Conservation (phyloP, 1,139 yeast species). For the Arxiozyma heterogenica region DNA sequence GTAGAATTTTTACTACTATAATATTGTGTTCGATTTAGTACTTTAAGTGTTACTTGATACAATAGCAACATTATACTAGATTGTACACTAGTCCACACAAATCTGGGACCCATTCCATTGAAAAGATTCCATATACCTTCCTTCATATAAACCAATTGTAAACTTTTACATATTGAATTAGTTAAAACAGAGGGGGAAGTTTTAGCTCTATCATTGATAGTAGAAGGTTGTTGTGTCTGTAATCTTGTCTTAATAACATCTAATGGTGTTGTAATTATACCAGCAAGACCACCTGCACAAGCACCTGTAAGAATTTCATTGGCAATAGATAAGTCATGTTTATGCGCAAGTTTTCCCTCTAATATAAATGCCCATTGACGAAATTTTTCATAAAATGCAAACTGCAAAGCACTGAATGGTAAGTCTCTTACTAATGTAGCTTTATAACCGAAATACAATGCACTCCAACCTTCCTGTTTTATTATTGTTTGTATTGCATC, state of each 20-base stretch:
- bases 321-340: conserved; percentile 44
- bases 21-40: conserved; percentile 15
- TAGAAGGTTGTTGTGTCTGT: conserved; percentile 53
- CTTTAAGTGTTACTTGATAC: conserved; percentile 48
- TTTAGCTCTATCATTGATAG: conserved; percentile 16
- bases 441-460: conserved; percentile 83
- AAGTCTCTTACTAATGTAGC: conserved; percentile 86
- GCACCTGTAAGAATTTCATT: conserved; percentile 83
- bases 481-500: conserved; percentile 63
- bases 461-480: conserved; percentile 58
- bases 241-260: conserved; percentile 92
- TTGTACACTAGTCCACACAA: conserved; percentile 94
- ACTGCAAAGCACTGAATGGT: conserved; percentile 91
- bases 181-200: conserved; percentile 32
- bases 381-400: conserved; percentile 88
- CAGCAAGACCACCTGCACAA: conserved; percentile 94
- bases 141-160: conserved; percentile 53
- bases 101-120: conserved; percentile 92
- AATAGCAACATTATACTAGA: conserved; percentile 88
- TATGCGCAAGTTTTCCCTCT: conserved; percentile 20
- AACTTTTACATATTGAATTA: conserved; percentile 52
- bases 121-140: conserved; percentile 80
- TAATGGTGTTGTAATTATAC: conserved; percentile 70
- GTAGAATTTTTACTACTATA: not conserved
- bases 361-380: conserved; percentile 48